Conservation (phyloP, 2,329 filamentous ascomycete genomes). For the Fusarium haematococcum region DNA sequence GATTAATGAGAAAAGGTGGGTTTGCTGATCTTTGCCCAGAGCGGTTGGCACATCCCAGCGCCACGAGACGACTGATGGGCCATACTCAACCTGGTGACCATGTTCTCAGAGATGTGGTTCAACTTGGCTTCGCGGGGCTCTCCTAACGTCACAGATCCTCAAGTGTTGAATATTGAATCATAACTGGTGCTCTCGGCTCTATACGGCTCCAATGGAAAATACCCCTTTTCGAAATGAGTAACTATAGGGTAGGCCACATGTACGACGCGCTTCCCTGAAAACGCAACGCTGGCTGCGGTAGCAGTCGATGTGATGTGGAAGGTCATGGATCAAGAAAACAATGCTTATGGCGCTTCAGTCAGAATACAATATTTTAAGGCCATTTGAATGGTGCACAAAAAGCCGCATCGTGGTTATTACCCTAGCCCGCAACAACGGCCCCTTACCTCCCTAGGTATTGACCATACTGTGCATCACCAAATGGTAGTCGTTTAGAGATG, state of each 20-base stretch:
- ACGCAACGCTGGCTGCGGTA: not conserved
- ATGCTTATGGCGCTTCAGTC: fast-evolving
- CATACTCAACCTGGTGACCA: not conserved
- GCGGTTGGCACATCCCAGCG: not conserved
- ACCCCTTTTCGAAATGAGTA: not conserved
- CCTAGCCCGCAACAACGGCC: no score
- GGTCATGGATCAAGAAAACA: not conserved
- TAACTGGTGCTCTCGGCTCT: not conserved
- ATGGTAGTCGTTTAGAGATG: fast-evolving
- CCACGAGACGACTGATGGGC: not conserved
- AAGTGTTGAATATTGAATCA: not conserved
- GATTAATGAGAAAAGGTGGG: not conserved
- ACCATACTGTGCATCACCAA: no score
- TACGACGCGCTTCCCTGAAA: not conserved
- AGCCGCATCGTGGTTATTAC: not conserved
- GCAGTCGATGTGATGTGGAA: no score
- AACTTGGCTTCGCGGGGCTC: not conserved
- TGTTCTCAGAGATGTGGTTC: not conserved
- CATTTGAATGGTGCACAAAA: not conserved
- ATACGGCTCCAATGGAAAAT: not conserved
- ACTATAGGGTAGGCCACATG: not conserved
- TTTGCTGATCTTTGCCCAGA: not conserved
- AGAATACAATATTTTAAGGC: fast-evolving
- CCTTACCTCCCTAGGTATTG: no score
- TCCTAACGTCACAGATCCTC: not conserved